phyloP scores from a whole-genome alignment of 129 eudicot genomes.

The Smallanthus sonchifolius region DNA sequence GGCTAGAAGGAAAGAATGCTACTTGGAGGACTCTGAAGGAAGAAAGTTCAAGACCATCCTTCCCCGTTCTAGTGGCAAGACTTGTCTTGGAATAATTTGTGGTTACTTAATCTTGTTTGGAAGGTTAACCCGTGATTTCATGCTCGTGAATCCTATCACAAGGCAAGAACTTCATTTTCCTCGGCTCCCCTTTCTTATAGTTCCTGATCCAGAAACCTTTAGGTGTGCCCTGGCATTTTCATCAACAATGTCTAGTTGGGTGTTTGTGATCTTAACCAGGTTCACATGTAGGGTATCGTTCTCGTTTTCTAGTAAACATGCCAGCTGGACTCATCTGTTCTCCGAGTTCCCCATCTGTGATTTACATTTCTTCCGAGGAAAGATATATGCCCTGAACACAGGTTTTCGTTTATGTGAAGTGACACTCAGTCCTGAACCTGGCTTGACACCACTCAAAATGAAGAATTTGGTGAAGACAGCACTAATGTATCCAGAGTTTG shows the following conservation, averaged over 20 bases:
- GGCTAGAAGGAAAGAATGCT: neutral
- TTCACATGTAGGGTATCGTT: neutral
- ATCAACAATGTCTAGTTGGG: slow-evolving; percentile 1
- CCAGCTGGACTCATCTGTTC: neutral
- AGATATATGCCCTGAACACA: neutral
- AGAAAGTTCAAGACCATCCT: slow-evolving; percentile 11
- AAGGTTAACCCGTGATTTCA: neutral
- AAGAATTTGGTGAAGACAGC: neutral
- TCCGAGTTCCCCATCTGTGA: neutral
- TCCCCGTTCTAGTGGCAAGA: neutral
- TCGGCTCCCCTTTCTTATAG: neutral
- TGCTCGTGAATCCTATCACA: slow-evolving; percentile 31
- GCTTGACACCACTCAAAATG: neutral
- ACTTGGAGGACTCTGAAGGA: slow-evolving; percentile 3
- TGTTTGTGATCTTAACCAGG: neutral
- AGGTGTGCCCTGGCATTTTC: slow-evolving; percentile 13
- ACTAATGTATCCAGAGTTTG: neutral
- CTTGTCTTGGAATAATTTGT: slow-evolving; percentile 15
- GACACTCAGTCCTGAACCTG: neutral
- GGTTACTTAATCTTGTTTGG: slow-evolving; percentile 22
- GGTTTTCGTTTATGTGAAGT: slow-evolving; percentile 6
- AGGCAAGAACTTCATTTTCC: slow-evolving; percentile 25
- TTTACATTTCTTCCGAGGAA: neutral
- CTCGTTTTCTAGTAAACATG: slow-evolving; percentile 4
- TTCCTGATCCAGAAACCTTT: neutral